Evolutionary conservation across 371 early-diverging fungal species (phyloP).

Genomic region (Rhizopus sp.): DNA sequence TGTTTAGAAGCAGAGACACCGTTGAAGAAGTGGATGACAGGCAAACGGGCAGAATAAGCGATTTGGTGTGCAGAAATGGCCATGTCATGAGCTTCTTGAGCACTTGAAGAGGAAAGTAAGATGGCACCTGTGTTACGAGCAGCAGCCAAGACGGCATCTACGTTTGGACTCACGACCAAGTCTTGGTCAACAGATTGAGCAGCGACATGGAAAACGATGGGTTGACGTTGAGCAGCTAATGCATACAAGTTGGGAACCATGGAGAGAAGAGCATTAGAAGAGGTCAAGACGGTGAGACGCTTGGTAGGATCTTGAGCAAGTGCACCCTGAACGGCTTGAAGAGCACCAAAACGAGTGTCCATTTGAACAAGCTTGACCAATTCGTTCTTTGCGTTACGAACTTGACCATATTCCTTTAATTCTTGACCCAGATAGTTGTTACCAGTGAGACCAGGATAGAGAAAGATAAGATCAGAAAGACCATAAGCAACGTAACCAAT

Average conservation of each 20-base stretch:
- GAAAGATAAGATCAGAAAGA: slow-evolving; percentile 77
- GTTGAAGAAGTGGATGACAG: slow-evolving; percentile 78
- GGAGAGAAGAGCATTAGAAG: slow-evolving; percentile 74
- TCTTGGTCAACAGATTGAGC: slow-evolving; percentile 67
- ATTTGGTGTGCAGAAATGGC: slow-evolving; percentile 70
- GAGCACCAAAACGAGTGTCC: slow-evolving; percentile 83
- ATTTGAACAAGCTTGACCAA: slow-evolving; percentile 68
- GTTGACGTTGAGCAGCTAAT: slow-evolving; percentile 61
- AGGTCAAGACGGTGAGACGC: slow-evolving; percentile 63
- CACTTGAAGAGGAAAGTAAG: slow-evolving; percentile 68
- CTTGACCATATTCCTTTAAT: slow-evolving; percentile 61
- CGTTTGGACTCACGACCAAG: slow-evolving; percentile 55
- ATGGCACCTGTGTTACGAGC: slow-evolving; percentile 71
- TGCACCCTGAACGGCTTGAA: slow-evolving; percentile 81
- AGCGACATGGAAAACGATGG: slow-evolving; percentile 83
- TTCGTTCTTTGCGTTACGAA: slow-evolving; percentile 65
- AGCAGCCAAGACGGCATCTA: slow-evolving; percentile 62
- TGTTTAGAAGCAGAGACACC: slow-evolving; percentile 59
- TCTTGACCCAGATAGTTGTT: slow-evolving; percentile 65
- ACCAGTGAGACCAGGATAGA: slow-evolving; percentile 66
- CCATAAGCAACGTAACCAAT: slow-evolving; percentile 75
- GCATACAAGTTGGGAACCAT: slow-evolving; percentile 83
- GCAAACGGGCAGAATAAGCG: slow-evolving; percentile 55
- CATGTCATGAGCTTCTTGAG: slow-evolving; percentile 83
- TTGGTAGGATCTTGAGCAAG: slow-evolving; percentile 45